Evolutionary conservation across 768 basidiomycete genomes (phyloP).

Genomic region (Sporobolomyces roseus): DNA sequence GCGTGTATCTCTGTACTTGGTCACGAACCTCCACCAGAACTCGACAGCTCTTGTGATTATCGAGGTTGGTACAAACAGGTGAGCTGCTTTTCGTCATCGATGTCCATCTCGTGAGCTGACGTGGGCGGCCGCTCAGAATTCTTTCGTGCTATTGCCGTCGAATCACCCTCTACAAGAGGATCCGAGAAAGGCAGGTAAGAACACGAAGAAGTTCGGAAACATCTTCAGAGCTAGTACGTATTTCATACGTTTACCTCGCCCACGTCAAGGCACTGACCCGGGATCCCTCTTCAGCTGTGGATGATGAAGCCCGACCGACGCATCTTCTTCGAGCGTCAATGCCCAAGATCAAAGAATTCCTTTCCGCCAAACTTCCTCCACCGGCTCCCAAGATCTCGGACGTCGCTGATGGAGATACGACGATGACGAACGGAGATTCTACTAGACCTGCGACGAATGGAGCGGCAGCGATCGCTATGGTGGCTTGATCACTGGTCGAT

Average conservation of each 20-base stretch:
- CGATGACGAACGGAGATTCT: not conserved
- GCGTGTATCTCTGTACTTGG: conserved; percentile 40
- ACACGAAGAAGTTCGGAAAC: conserved; percentile 39
- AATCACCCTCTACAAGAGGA: conserved; percentile 38
- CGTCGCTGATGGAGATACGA: not conserved
- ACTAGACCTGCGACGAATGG: not conserved
- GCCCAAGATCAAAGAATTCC: conserved; percentile 37
- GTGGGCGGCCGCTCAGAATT: conserved; percentile 1
- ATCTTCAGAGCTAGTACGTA: conserved; percentile 26
- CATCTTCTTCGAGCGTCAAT: conserved; percentile 33
- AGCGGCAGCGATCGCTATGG: not conserved
- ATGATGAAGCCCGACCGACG: conserved; percentile 38
- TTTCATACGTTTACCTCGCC: too few species aligned
- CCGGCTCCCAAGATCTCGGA: not conserved
- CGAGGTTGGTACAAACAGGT: conserved; percentile 41
- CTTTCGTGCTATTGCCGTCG: conserved; percentile 24
- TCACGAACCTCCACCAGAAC: conserved; percentile 38
- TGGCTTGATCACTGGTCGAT: not conserved
- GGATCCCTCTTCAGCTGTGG: conserved; percentile 13
- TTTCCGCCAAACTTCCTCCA: conserved; percentile 14
- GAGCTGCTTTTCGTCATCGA: not conserved
- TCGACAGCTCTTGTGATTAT: conserved; percentile 18
- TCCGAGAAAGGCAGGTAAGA: conserved; percentile 30
- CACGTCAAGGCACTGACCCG: not conserved
- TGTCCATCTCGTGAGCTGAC: not conserved